Conservation (phyloP, 2,329 filamentous ascomycete species). For the Cladobotryum mycophilum region DNA sequence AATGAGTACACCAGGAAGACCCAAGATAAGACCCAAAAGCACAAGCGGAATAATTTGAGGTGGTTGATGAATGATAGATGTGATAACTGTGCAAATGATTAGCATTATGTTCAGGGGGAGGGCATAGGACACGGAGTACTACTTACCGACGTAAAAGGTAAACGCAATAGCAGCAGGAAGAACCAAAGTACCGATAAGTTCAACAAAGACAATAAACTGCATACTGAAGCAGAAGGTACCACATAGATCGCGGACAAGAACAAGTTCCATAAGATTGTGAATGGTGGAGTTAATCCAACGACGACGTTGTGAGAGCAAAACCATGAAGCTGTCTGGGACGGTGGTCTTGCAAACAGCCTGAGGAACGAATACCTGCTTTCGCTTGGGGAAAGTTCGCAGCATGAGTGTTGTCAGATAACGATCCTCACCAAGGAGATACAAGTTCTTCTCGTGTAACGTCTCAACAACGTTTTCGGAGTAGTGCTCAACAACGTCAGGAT, state of each 20-base stretch:
- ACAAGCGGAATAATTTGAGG: constrained; percentile 87
- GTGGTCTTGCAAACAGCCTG: constrained; percentile 99
- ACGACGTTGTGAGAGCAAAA: constrained; percentile 87
- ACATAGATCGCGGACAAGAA: constrained; percentile 90
- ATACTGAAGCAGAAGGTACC: constrained; percentile 99
- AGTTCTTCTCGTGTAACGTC: constrained; percentile 95
- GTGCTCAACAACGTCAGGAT: constrained; percentile 97
- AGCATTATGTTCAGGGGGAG: neutral
- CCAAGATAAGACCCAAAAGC: constrained; percentile 82
- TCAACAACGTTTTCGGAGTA: constrained; percentile 99
- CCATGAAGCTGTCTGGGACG: constrained; percentile 86
- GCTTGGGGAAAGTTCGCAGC: constrained; percentile 97
- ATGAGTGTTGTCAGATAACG: constrained; percentile 94
- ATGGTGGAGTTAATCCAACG: constrained; percentile 99
- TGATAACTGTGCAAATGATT: constrained; percentile 55
- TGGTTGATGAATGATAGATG: constrained; percentile 70
- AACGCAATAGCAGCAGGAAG: constrained; percentile 94
- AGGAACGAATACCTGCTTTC: constrained; percentile 97
- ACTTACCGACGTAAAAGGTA: constrained; percentile 89
- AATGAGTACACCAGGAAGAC: constrained; percentile 86
- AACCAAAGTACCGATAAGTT: constrained; percentile 89
- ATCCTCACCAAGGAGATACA: constrained; percentile 87
- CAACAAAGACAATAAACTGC: constrained; percentile 97
- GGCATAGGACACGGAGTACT: neutral
- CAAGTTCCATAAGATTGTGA: constrained; percentile 96